Percentiles rank a stretch among this genome's conserved stretches.
phyloP scores from a whole-genome alignment of 352 stramenopile genomes.

The Phytophthora aleatoria region DNA sequence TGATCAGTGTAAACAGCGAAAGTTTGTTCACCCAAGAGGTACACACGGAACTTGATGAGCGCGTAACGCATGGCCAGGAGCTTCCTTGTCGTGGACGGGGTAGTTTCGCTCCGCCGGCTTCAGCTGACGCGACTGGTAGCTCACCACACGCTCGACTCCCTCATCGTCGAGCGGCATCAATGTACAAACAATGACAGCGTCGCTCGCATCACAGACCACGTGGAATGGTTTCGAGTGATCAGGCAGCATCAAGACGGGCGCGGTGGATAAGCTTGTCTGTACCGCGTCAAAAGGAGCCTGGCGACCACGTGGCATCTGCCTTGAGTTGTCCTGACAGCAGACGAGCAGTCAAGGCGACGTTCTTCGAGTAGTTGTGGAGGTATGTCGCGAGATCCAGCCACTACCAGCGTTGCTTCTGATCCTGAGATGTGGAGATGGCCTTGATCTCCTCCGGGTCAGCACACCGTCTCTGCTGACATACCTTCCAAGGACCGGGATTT shows the following conservation, averaged over 20 bases:
- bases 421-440: constrained; percentile 9
- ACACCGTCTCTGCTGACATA: constrained; percentile 19
- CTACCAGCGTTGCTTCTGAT: constrained; percentile 7
- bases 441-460: constrained; percentile 23
- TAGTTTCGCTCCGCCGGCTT: not conserved
- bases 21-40: constrained; percentile 4
- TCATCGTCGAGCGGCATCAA: not conserved
- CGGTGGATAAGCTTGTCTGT: not conserved
- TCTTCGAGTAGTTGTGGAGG: not conserved
- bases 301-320: too few relatives aligned
- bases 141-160: constrained; percentile 5
- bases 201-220: too few relatives aligned
- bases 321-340: not conserved
- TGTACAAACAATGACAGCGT: not conserved
- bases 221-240: not conserved
- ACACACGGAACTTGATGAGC: constrained; percentile 34
- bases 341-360: not conserved
- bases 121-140: constrained; percentile 24
- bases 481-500: constrained; percentile 36
- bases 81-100: constrained; percentile 4
- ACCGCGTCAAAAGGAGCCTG: not conserved
- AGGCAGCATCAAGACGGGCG: not conserved
- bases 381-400: not conserved
- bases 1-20: too few relatives aligned
- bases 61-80: not conserved